A percentile compares a stretch with the other conserved stretches of the same genome.
Conservation (phyloP, 192 early-diverging fungal genomes). For the Irineochytrium annulatum region DNA sequence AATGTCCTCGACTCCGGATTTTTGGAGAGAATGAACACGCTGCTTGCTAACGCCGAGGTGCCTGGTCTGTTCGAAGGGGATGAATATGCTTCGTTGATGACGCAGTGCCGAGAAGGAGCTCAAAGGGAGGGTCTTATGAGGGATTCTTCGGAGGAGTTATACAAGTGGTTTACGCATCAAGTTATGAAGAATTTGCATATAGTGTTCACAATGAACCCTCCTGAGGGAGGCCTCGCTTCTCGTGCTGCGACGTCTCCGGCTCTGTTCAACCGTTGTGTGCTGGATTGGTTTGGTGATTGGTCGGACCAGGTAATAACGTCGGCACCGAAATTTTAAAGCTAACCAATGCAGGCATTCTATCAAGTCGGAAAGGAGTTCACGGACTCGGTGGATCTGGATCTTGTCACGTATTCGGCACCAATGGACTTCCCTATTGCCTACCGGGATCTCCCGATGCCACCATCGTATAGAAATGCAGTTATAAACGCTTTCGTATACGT, state of each 20-base stretch:
- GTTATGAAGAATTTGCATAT: constrained; percentile 97
- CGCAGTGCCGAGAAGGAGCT: constrained; percentile 89
- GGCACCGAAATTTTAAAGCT: too few relatives aligned
- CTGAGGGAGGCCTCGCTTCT: constrained; percentile 81
- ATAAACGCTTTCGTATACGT: constrained; percentile 90
- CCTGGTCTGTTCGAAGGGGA: constrained; percentile 99
- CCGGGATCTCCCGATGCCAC: constrained; percentile 62
- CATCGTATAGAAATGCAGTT: constrained; percentile 77
- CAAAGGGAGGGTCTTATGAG: constrained; percentile 89
- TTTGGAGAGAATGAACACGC: constrained; percentile 99
- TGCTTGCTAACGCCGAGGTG: constrained; percentile 97
- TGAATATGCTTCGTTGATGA: constrained; percentile 91
- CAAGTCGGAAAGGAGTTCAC: constrained; percentile 99
- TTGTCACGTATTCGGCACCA: constrained; percentile 63
- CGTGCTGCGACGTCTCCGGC: constrained; percentile 97
- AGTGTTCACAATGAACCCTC: constrained; percentile 99
- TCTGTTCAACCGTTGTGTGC: constrained; percentile 99
- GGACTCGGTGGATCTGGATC: constrained; percentile 79
- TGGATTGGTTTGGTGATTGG: constrained; percentile 99
- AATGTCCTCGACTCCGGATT: constrained; percentile 97
- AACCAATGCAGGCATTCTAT: constrained; percentile 96
- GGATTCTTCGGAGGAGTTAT: constrained; percentile 91
- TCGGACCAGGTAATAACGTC: too few relatives aligned
- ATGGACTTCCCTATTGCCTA: constrained; percentile 72
- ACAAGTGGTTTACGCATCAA: constrained; percentile 97